Evolutionary conservation across 75 land plant genomes (phyloP).

Genomic region (Pinus albicaulis): DNA sequence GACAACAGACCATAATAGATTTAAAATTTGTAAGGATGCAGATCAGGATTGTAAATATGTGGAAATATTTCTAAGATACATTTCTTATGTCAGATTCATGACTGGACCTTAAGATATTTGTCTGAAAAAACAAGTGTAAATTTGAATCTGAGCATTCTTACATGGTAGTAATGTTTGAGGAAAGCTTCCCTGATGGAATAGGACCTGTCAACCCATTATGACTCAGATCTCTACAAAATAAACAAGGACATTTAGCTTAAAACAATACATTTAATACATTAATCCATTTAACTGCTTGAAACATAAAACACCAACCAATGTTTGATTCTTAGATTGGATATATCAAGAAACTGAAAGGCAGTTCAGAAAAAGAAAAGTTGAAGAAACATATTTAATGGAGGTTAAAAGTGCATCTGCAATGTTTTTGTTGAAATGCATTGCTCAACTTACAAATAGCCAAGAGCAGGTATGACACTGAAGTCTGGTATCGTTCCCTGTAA

Average conservation of each 20-base stretch:
- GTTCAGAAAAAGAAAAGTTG: neutral
- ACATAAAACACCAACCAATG: neutral
- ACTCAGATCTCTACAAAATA: conserved; percentile 16
- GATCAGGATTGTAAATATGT: neutral
- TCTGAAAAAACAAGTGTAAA: neutral
- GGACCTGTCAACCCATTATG: conserved; percentile 12
- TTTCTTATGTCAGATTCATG: neutral
- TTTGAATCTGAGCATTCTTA: neutral
- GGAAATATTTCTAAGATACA: neutral
- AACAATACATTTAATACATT: neutral
- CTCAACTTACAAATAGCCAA: conserved; percentile 13
- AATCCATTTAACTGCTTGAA: neutral
- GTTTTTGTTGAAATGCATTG: too few species aligned
- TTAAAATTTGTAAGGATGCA: too few species aligned
- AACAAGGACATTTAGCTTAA: neutral
- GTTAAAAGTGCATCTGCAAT: neutral
- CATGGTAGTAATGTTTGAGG: conserved; percentile 6
- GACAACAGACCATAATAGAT: neutral
- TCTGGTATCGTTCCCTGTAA: conserved; percentile 20
- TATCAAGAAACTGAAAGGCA: neutral
- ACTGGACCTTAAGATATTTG: neutral
- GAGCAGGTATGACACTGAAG: neutral
- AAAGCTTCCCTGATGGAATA: conserved; percentile 10
- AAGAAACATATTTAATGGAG: neutral
- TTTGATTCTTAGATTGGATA: neutral